Evolutionary conservation across 2,329 filamentous ascomycete genomes (phyloP), one percentile per base, ranked within the genome.

Genomic region (Didymellaceae sp.): DNA sequence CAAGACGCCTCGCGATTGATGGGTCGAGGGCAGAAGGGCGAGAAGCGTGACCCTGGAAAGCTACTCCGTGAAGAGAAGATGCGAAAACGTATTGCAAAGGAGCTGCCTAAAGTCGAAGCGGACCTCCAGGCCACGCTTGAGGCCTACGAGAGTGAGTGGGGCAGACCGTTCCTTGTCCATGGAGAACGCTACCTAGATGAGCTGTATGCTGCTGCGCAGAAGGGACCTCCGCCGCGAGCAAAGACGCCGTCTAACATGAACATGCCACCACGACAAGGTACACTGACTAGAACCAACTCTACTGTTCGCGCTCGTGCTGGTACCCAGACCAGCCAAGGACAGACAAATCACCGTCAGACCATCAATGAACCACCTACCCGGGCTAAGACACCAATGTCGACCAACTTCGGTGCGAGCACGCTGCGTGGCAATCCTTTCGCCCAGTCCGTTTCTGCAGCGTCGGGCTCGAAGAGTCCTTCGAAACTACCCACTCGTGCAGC

Each of bases 21-120:
- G 87, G 85, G 86, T 64, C 91, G 93, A 54, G 92, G 92, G 2
- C 87, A 91, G 61, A 96, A 96, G 77, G 93, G 93, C 45, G 93
- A 97, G 77, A 90, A 87, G 74, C 89, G 95, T 57, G 94, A 99
- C 68, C 94, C 94, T 2, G 93, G 91, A 41, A 94, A 96, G 75
- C 81, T 99, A 13, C 80, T 99, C 43, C 84, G 94, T 22, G 94
- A 99, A 70, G 94, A 99, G 77, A 99, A 97, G 82, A 96, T 96
- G 90, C 86, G 94, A 53, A 99, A 99, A 83, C 84, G 92, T 50
- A 97, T 99, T 55, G 84, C 92, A 20, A 99, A 97, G 74, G 94
- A 99, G 68, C 79, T 99, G 22, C 94, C 94, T 47, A 97, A 96
- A 77, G 82, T 99, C 33, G 87, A 93, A 50, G 82, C 82, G 49